These are phyloP conservation scores for Cystobasidium slooffiae DNA, from an alignment of 1,284 basidiomycete genomes.

Conservation along the genomic window DNA sequence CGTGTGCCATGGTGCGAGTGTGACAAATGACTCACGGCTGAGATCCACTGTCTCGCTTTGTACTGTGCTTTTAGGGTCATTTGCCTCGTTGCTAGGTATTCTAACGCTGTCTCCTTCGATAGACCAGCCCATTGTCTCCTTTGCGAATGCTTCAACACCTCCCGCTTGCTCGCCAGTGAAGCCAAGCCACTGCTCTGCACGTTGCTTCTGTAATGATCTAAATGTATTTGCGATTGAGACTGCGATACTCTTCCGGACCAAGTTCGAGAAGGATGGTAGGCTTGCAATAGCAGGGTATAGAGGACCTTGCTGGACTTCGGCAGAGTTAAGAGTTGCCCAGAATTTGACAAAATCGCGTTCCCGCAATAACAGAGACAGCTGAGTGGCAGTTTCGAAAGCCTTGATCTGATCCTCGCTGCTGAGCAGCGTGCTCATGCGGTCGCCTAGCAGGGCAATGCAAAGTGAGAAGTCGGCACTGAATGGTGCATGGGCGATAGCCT, in stretches of 20 bases:
- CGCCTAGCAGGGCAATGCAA: conserved; percentile 85
- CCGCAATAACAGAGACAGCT: conserved; percentile 19
- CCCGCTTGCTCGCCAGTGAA: conserved; percentile 22
- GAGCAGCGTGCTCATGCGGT: conserved; percentile 59
- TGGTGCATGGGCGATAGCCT: conserved; percentile 81
- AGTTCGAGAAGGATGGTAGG: conserved; percentile 29
- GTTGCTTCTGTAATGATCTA: conserved; percentile 15
- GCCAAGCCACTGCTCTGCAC: conserved; percentile 32
- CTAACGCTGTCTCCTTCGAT: conserved; percentile 31
- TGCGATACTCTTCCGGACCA: conserved; percentile 33
- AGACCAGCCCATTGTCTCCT: conserved; percentile 16
- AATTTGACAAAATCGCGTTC: conserved; percentile 33
- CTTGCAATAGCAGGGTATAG: conserved; percentile 26
- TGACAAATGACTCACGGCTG: conserved; percentile 18
- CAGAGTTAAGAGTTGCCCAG: conserved; percentile 23
- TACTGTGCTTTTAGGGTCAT: conserved; percentile 41
- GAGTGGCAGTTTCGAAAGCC: conserved; percentile 27
- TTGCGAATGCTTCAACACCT: conserved; percentile 23
- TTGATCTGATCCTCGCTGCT: conserved; percentile 26
- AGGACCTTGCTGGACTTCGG: conserved; percentile 24
- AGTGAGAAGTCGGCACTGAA: conserved; percentile 79
- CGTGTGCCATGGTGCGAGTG: not conserved
- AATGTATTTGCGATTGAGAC: conserved; percentile 31
- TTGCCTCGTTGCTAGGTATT: conserved; percentile 43
- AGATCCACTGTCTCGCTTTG: conserved; percentile 42